Evolutionary conservation across 202 grass and related monocot genomes (phyloP), one percentile per base, ranked within the genome.

Genomic region (Eragrostis tef): DNA sequence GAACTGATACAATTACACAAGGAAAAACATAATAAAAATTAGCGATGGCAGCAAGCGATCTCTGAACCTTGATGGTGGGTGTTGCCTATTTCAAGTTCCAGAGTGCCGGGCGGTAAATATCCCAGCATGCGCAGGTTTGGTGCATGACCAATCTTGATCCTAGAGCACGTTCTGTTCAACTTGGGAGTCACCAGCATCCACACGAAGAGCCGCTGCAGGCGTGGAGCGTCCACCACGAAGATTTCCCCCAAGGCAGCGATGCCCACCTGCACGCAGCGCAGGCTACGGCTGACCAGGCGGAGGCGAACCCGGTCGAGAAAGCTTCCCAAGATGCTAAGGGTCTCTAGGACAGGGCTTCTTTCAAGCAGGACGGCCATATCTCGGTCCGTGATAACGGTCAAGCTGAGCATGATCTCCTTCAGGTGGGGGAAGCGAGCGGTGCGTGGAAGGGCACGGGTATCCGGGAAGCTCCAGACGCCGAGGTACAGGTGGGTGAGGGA

Each of bases 31-130:
- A 34, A 34, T 34, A 4, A 4, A 34, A 34, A 41, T n/a, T 7
- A 4, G n/a, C 31, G 4, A 34, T 34, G 31, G 31, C 31, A 34
- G 31, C 31, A 34, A 34, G 31, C 31, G 4, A 34, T 34, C 31
- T 34, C 31, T 34, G 31, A 31, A 78, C 71, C 81, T 86, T 54
- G 56, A 68, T 77, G 64, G 75, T 43, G 61, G 78, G n/a, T 61
- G 47, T 73, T 70, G 65, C 83, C 63, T 15, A 89, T 66, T 15
- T 70, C 6, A 17, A 85, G 64, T 6, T 66, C 44, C 31, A 34
- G 31, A 34, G 2, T 34, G 4, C 31, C 31, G 2, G 31, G 31
- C 31, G 31, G 31, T n/a, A 16, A 51, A 51, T 51, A 5, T 51
- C 49, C 48, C 11, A 50, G 11, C 34, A 86, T 21, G 10, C 25